These are phyloP conservation scores for Austroboletus niveus DNA, from an alignment of 1,284 basidiomycete species.

Conservation along the genomic window DNA sequence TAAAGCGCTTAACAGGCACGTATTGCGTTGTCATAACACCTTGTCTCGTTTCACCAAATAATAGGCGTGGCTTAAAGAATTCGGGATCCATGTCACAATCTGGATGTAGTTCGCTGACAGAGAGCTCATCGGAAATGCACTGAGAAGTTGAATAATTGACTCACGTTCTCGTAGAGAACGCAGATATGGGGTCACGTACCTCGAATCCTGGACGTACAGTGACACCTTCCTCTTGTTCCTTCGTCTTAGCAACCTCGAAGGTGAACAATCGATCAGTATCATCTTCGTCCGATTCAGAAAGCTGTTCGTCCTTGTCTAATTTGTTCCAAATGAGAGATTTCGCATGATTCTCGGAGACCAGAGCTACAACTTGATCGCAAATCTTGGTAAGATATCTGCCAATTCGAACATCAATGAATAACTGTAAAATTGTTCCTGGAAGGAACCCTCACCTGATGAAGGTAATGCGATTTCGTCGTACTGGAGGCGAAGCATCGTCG, in stretches of 20 bases:
- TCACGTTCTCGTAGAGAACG: neutral
- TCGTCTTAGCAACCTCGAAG: conserved; percentile 56
- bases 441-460: conserved; percentile 51
- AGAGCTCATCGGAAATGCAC: conserved; percentile 21
- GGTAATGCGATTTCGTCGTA: conserved; percentile 51
- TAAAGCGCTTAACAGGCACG: conserved; percentile 14
- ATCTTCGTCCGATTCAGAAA: conserved; percentile 34
- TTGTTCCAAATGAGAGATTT: conserved; percentile 43
- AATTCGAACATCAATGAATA: neutral
- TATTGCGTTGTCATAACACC: conserved; percentile 33
- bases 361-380: conserved; percentile 46
- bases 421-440: neutral
- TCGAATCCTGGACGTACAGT: conserved; percentile 40
- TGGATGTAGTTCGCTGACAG: conserved; percentile 9
- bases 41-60: conserved; percentile 37
- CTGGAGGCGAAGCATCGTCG: conserved; percentile 45
- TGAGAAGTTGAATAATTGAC: neutral
- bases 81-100: conserved; percentile 24
- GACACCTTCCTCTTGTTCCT: conserved; percentile 57
- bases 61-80: conserved; percentile 28
- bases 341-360: conserved; percentile 48
- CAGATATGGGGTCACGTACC: conserved; percentile 24
- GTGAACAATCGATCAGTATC: conserved; percentile 49
- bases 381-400: conserved; percentile 55
- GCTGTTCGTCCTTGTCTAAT: conserved; percentile 28